These are phyloP conservation scores for Aspergillus sp. DNA, from an alignment of 2,329 filamentous ascomycete genomes.

Conservation along the genomic window DNA sequence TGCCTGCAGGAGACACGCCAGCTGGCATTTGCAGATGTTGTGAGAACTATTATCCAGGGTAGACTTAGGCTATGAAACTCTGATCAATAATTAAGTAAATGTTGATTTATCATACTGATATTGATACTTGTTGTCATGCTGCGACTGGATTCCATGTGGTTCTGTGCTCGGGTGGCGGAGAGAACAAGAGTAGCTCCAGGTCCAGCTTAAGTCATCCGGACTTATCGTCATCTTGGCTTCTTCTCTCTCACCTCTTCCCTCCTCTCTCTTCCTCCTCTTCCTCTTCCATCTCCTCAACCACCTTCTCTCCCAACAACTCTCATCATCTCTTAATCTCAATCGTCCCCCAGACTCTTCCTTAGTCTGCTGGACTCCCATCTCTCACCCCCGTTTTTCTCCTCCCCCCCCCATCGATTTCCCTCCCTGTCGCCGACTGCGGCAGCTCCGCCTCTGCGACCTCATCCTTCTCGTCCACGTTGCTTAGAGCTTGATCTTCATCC, in stretches of 20 bases:
- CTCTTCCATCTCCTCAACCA: conserved; percentile 9
- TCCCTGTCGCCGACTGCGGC: conserved; percentile 17
- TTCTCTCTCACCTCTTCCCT: conserved; percentile 21
- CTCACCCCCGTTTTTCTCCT: conserved; percentile 7
- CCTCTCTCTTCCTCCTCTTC: conserved; percentile 10
- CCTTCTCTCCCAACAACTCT: conserved; percentile 3
- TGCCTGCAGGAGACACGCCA: background rate
- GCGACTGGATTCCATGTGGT: conserved; percentile 38
- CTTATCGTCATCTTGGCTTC: conserved; percentile 22
- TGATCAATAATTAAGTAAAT: background rate
- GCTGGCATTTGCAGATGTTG: background rate
- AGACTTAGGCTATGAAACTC: background rate
- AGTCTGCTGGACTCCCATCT: conserved; percentile 13
- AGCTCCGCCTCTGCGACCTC: conserved; percentile 15
- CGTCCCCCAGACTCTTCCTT: conserved; percentile 12
- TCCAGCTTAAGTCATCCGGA: conserved; percentile 31
- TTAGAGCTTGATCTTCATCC: conserved; percentile 23
- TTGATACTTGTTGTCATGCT: background rate
- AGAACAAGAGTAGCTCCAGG: background rate
- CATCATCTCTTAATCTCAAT: conserved; percentile 1
- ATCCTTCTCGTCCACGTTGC: conserved; percentile 21
- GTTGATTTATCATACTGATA: no score
- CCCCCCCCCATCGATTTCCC: conserved; percentile 5
- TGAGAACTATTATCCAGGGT: no score
- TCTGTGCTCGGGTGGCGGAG: conserved; percentile 29